Conservation (phyloP, 495 filamentous ascomycete genomes). For the Pseudoneurospora amorphoporcata region DNA sequence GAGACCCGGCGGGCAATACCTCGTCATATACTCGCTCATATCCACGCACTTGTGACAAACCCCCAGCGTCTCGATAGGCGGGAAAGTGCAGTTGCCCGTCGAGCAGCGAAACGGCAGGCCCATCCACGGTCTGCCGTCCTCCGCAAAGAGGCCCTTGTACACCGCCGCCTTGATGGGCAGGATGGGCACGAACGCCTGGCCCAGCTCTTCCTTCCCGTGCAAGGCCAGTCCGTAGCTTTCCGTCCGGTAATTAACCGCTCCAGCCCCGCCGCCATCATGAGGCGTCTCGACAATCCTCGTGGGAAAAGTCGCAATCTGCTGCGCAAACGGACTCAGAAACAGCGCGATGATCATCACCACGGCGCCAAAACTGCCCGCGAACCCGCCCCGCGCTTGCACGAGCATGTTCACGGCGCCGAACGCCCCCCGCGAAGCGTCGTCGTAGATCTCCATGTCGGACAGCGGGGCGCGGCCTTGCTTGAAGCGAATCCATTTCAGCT, state of each 20-base stretch:
- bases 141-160: conserved; percentile 23
- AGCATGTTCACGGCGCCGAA: conserved; percentile 29
- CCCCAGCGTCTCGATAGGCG: conserved; percentile 17
- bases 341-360: conserved; percentile 31
- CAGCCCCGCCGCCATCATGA: neutral
- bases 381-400: conserved; percentile 14
- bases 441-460: conserved; percentile 33
- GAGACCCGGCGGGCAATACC: conserved; percentile 8
- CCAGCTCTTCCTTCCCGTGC: neutral
- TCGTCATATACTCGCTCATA: conserved; percentile 14
- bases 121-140: conserved; percentile 14
- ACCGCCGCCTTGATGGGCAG: conserved; percentile 24
- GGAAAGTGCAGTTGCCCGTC: conserved; percentile 22
- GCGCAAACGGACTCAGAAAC: conserved; percentile 16
- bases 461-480: conserved; percentile 25
- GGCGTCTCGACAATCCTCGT: neutral
- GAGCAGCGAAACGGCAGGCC: conserved; percentile 14
- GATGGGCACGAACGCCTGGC: conserved; percentile 18
- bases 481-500: conserved; percentile 43
- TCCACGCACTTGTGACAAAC: conserved; percentile 21
- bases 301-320: conserved; percentile 15
- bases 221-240: neutral
- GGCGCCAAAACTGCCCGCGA: conserved; percentile 29
- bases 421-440: conserved; percentile 35
- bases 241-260: conserved; percentile 5